Evolutionary conservation across 2,329 filamentous ascomycete species (phyloP).

Genomic region (Coniella vitis): DNA sequence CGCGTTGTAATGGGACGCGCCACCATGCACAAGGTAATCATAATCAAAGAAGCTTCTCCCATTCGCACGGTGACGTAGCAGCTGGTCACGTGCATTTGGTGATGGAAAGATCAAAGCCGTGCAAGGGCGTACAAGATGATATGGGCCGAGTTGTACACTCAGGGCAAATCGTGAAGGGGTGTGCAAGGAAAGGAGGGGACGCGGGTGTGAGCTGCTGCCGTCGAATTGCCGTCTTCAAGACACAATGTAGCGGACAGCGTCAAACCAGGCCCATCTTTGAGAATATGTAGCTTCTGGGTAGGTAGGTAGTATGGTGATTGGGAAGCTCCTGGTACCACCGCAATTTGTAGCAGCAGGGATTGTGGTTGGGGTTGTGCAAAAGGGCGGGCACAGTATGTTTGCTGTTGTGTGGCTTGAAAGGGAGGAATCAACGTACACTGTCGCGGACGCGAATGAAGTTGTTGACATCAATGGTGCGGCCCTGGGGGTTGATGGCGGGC

Average conservation of each 20-base stretch:
- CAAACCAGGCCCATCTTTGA: no score
- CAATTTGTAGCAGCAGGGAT: background rate
- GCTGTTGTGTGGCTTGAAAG: background rate
- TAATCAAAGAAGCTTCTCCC: no score
- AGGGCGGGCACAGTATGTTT: background rate
- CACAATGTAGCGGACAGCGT: no score
- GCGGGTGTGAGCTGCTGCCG: background rate
- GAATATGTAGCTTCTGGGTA: no score
- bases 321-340: background rate
- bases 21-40: no score
- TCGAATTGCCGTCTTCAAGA: background rate
- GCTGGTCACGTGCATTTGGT: background rate
- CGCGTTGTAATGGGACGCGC: background rate
- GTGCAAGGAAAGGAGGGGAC: no score
- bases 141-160: background rate
- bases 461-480: constrained; percentile 56
- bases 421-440: constrained; percentile 54
- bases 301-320: no score
- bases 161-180: no score
- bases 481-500: constrained; percentile 9
- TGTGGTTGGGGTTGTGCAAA: background rate
- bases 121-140: background rate
- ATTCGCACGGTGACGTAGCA: background rate
- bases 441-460: constrained; percentile 77
- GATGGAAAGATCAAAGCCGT: background rate